Evolutionary conservation across 495 filamentous ascomycete genomes (phyloP), one percentile per base, ranked within the genome.

Genomic region (Glutinoglossum americanum): DNA sequence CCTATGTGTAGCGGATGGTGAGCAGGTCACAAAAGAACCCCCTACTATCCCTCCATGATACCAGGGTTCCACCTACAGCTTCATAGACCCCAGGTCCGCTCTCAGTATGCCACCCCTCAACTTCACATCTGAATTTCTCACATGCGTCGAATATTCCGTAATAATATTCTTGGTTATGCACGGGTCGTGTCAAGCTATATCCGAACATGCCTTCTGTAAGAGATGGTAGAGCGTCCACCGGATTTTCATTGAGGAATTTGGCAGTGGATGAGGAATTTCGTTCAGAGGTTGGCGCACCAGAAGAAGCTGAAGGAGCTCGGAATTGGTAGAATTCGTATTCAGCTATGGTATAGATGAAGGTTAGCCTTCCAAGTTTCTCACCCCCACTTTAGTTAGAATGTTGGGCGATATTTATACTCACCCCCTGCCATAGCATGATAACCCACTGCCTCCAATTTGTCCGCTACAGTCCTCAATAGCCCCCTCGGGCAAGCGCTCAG

Each of bases 301-400:
- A 59, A 37, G 55, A 23, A 47, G 69, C 62, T 28, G 69, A 59
- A 21, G 88, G 89, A 9, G 80, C 73, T 62, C 82, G 78, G 66
- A 94, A 98, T 66, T 94, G 87, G 72, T 83, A 96, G 76, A 98
- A 98, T 68, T 98, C 92, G 73, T 94, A 90, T 70, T 97, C 92
- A 59, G 86, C 92, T 97, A 62, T 41, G 41, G 57, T 41, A 60
- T 11, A 13, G 19, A 13, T 3, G 30, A 26, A n/a, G 30, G 33
- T 58, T 56, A 57, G 54, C 35, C 53, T 57, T 41, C 28, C 30
- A 45, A 15, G 4, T 28, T 54, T 23, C 3, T 11, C 8, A 11
- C 5, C 51, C 17, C 28, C 1, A 19, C 51, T 9, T 33, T 54
- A 28, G 51, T n/a, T n/a, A 15, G 19, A 11, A 4, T 3, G n/a